These are phyloP conservation scores for Mycocentrospora acerina DNA, from an alignment of 2,329 filamentous ascomycete species.

Conservation along the genomic window DNA sequence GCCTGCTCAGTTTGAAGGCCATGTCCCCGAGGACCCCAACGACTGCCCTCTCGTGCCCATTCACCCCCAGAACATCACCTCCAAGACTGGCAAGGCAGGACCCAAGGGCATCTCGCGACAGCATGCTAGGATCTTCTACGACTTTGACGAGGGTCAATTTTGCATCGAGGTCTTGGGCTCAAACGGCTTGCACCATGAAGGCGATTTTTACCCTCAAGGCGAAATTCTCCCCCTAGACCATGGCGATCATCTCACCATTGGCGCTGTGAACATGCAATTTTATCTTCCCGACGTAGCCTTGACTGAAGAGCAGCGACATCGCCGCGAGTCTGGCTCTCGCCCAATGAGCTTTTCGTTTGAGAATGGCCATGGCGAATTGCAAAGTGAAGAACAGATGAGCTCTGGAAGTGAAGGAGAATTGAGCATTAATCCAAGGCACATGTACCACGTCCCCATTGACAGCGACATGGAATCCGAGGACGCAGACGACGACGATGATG, in stretches of 20 bases:
- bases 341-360: slow-evolving; percentile 76
- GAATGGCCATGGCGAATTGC: slow-evolving; percentile 58
- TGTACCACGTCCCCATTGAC: slow-evolving; percentile 32
- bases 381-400: slow-evolving; percentile 48
- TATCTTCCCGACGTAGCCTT: slow-evolving; percentile 57
- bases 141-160: slow-evolving; percentile 63
- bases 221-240: slow-evolving; percentile 55
- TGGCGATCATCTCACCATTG: slow-evolving; percentile 69
- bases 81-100: slow-evolving; percentile 54
- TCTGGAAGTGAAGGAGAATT: slow-evolving; percentile 34
- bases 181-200: slow-evolving; percentile 63
- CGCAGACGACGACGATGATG: slow-evolving; percentile 18
- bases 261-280: slow-evolving; percentile 68
- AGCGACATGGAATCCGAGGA: slow-evolving; percentile 32
- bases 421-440: slow-evolving; percentile 37
- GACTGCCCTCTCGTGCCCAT: slow-evolving; percentile 69
- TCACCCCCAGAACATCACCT: slow-evolving; percentile 58
- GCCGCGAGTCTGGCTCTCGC: slow-evolving; percentile 53
- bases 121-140: slow-evolving; percentile 73
- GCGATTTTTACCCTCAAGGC: slow-evolving; percentile 20
- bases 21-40: slow-evolving; percentile 60
- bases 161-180: slow-evolving; percentile 63
- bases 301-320: slow-evolving; percentile 53
- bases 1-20: slow-evolving; percentile 55
- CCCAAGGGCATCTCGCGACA: slow-evolving; percentile 74